phyloP scores from a whole-genome alignment of 2,329 filamentous ascomycete species.

The Neopestalotiopsis sp. region DNA sequence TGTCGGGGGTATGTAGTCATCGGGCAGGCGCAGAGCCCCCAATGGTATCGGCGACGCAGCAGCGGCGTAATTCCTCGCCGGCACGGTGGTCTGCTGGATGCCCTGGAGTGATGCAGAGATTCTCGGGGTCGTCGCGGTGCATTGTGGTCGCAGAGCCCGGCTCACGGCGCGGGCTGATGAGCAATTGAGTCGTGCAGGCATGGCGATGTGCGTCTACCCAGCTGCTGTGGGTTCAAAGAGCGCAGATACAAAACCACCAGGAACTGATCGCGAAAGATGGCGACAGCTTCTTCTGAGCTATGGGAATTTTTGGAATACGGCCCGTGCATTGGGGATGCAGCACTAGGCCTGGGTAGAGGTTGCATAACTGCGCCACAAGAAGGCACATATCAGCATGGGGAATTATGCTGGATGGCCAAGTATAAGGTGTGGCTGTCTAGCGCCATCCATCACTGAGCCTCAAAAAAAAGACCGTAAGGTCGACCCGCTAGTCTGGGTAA shows the following conservation, averaged over 20 bases:
- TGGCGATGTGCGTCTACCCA: conserved; percentile 15
- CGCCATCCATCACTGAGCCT: too few species aligned
- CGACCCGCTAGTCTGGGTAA: background rate
- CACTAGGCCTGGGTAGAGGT: background rate
- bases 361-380: background rate
- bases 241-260: background rate
- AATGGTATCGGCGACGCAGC: conserved; percentile 26
- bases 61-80: conserved; percentile 31
- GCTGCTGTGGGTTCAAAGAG: background rate
- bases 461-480: too few species aligned
- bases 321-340: background rate
- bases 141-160: conserved; percentile 12
- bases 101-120: background rate
- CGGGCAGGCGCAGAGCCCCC: conserved; percentile 41
- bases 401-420: background rate
- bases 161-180: conserved; percentile 18
- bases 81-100: conserved; percentile 6
- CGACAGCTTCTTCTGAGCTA: conserved; percentile 5
- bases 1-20: conserved; percentile 63
- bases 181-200: conserved; percentile 22
- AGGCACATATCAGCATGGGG: background rate
- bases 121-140: conserved; percentile 12
- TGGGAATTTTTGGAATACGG: conserved; percentile 9
- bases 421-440: too few species aligned
- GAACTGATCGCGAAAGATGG: conserved; percentile 2